phyloP scores from a whole-genome alignment of 2,329 filamentous ascomycete species.

The Blastomyces gilchristii region DNA sequence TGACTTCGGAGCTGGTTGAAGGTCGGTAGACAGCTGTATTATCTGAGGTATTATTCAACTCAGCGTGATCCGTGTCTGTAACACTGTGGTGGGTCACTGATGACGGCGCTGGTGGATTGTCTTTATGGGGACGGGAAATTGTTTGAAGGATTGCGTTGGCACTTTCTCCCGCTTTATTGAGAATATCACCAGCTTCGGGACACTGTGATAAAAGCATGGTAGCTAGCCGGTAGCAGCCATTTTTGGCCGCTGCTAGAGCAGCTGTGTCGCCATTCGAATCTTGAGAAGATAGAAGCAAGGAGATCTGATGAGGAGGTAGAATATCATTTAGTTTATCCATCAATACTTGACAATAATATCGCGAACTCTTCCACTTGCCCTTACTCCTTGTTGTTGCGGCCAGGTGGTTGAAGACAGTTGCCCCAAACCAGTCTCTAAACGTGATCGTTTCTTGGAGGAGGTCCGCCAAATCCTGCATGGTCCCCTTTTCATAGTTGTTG shows the following conservation, averaged over 20 bases:
- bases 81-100: constrained; percentile 44
- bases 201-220: constrained; percentile 61
- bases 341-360: constrained; percentile 88
- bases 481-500: constrained; percentile 90
- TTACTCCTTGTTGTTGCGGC: constrained; percentile 77
- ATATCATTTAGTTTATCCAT: constrained; percentile 76
- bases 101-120: constrained; percentile 58
- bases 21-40: neutral
- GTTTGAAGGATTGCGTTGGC: constrained; percentile 73
- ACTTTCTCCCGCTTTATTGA: constrained; percentile 70
- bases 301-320: constrained; percentile 64
- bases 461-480: constrained; percentile 74
- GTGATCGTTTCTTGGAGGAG: constrained; percentile 75
- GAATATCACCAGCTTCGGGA: constrained; percentile 65
- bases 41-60: neutral
- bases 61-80: constrained; percentile 21
- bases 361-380: constrained; percentile 76
- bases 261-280: constrained; percentile 87
- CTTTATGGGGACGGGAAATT: constrained; percentile 57
- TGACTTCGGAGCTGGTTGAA: constrained; percentile 41
- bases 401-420: constrained; percentile 89
- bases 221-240: constrained; percentile 70
- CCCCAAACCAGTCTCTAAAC: constrained; percentile 66
- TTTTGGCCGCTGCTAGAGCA: constrained; percentile 74
- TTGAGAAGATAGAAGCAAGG: constrained; percentile 67